Base-by-base conservation (phyloP, 495 filamentous ascomycete genomes). In the Penicillium pancosmium region DNA sequence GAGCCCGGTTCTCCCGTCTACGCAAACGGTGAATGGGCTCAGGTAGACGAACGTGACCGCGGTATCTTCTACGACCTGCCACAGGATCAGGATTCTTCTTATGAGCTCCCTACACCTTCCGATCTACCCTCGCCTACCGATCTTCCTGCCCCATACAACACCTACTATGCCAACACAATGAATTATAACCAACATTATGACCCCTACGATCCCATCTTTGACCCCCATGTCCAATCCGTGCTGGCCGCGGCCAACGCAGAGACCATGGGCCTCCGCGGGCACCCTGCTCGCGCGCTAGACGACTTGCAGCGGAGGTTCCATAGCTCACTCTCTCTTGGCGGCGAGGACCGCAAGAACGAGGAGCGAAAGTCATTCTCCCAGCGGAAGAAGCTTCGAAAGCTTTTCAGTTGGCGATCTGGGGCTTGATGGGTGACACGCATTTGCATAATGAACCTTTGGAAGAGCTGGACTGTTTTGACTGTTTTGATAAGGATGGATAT, bases 1-100 rank as follows among this genome's bases (percentile, higher is more conserved):
- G 74, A 78, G 54, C 73, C 73, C 1, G 73, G 73, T 16, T 71
- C 68, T 4, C 68, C 72, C 2, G 66, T 76, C 59, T 68, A 66
- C 54, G 68, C 71, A 21, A 73, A 75, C 51, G 61, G 65, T 40
- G 62, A 65, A 53, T 71, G 64, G 67, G 57, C 62, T 34, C 60
- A 68, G 44, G 64, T 69, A 21, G 54, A 66, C 60, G 62, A 61
- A 34, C 61, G 67, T 44, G 67, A 71, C 52, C 61, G 65, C 47
- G 62, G 65, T 31, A 68, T 66, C 56, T 58, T 68, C 52, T 53
- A 59, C 40, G 60, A 67, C 15, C 25, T 61, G 3, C 52, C 48
- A 9, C n/a, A 44, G 9, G 46, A 48, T 12, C n/a, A 44, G 9
- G 46, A 48, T 31, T 49, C 56, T 27, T 51, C 62, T 5, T 60